Percentiles rank a stretch among this genome's conserved stretches.
Evolutionary conservation across 176 grass and related monocot genomes (phyloP).

Genomic region (Hyparrhenia diplandra): DNA sequence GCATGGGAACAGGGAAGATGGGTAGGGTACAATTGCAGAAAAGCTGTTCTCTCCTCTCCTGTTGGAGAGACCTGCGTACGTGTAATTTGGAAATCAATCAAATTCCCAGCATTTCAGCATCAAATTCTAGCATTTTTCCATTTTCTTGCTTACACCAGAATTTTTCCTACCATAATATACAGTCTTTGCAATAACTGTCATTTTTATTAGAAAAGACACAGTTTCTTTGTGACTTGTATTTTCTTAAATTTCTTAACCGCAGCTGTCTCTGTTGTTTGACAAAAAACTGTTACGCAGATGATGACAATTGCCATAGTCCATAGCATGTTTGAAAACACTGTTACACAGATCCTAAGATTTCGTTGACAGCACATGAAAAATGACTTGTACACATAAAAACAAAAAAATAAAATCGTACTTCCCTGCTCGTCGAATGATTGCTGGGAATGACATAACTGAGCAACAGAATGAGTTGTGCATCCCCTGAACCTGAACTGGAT

Average conservation of each 20-base stretch:
- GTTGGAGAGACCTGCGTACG: not conserved
- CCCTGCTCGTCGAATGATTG: constrained; percentile 19
- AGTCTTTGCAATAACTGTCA: not conserved
- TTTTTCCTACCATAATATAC: not conserved
- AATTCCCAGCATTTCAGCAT: constrained; percentile 9
- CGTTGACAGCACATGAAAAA: not conserved
- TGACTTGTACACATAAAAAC: not conserved
- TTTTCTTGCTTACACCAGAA: not conserved
- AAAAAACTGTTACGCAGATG: constrained; percentile 1
- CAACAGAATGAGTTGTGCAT: constrained; percentile 12
- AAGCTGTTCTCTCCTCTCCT: not conserved
- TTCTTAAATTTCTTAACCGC: not conserved
- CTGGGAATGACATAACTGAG: not conserved
- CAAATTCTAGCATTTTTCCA: no score
- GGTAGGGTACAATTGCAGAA: constrained; percentile 8
- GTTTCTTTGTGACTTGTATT: not conserved
- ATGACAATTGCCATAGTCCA: not conserved
- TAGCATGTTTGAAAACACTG: constrained; percentile 18
- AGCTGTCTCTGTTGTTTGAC: constrained; percentile 9
- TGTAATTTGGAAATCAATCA: constrained; percentile 29
- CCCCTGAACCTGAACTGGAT: not conserved
- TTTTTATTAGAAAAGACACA: not conserved
- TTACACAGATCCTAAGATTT: not conserved
- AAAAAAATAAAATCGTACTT: constrained; percentile 1
- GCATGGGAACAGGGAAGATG: not conserved